Conservation (phyloP, 2,329 filamentous ascomycete genomes). For the Aspergillus clavatus region DNA sequence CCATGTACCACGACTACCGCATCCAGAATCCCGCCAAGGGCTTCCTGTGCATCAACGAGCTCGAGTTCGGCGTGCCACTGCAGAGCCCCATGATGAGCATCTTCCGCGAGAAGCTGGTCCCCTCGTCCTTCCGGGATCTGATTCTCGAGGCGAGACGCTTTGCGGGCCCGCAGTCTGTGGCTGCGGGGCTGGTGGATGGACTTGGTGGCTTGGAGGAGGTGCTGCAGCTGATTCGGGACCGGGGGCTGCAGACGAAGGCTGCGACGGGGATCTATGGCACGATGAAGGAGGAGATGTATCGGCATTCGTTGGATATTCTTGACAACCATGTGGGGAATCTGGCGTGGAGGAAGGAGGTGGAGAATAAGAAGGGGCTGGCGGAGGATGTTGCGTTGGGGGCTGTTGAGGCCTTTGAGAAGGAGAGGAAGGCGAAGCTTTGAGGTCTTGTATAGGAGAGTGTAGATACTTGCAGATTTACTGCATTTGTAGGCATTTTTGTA, state of each 20-base stretch:
- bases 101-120: slow-evolving; percentile 64
- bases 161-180: slow-evolving; percentile 57
- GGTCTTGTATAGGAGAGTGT: not conserved
- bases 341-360: slow-evolving; percentile 43
- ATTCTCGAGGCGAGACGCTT: slow-evolving; percentile 71
- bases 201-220: slow-evolving; percentile 62
- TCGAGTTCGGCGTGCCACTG: slow-evolving; percentile 73
- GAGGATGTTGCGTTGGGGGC: slow-evolving; percentile 42
- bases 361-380: slow-evolving; percentile 43
- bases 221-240: slow-evolving; percentile 55
- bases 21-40: slow-evolving; percentile 66
- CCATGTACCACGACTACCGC: slow-evolving; percentile 79
- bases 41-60: slow-evolving; percentile 76
- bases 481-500: not conserved
- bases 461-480: not conserved
- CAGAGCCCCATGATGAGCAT: slow-evolving; percentile 68
- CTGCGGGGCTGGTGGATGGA: slow-evolving; percentile 63
- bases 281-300: slow-evolving; percentile 72
- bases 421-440: slow-evolving; percentile 31
- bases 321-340: slow-evolving; percentile 48
- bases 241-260: slow-evolving; percentile 57
- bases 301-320: slow-evolving; percentile 58
- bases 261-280: slow-evolving; percentile 63
- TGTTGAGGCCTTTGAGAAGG: slow-evolving; percentile 50
- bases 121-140: slow-evolving; percentile 55